Percentiles rank a stretch among this genome's conserved stretches.
phyloP scores from a whole-genome alignment of 371 early-diverging fungal genomes.

The Thermomucor indicae-seudaticae region DNA sequence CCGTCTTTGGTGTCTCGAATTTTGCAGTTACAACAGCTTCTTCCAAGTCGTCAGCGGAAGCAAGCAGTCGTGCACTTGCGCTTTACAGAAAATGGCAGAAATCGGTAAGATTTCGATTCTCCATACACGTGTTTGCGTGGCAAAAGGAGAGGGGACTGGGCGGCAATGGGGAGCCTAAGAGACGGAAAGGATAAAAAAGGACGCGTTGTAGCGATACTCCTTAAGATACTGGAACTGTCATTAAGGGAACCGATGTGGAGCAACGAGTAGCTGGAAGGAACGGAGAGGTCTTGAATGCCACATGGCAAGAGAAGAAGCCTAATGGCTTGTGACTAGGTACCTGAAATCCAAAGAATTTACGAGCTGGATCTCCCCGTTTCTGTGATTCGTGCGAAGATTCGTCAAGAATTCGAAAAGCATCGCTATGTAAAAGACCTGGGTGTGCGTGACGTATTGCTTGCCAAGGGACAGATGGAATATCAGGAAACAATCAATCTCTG shows the following conservation, averaged over 20 bases:
- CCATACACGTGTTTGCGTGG: neutral
- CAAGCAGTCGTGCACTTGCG: slow-evolving; percentile 51
- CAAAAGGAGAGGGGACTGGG: neutral
- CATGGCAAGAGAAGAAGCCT: neutral
- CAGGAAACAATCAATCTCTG: slow-evolving; percentile 94
- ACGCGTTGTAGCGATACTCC: no score
- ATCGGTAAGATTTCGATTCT: slow-evolving; percentile 38
- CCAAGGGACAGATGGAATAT: slow-evolving; percentile 86
- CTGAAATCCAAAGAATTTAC: slow-evolving; percentile 76
- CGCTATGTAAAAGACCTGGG: slow-evolving; percentile 77
- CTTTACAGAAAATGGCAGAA: slow-evolving; percentile 70
- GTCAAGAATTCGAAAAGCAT: slow-evolving; percentile 89
- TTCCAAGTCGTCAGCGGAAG: slow-evolving; percentile 53
- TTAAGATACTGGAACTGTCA: neutral
- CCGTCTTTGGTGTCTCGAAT: slow-evolving; percentile 37
- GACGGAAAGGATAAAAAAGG: no score
- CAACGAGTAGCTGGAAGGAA: neutral
- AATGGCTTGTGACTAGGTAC: slow-evolving; percentile 49
- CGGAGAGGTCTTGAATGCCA: neutral
- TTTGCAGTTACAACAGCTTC: slow-evolving; percentile 56
- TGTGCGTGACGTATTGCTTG: slow-evolving; percentile 79
- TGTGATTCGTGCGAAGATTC: slow-evolving; percentile 79
- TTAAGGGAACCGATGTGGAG: neutral
- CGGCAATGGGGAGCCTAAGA: no score
- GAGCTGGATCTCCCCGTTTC: slow-evolving; percentile 74